Base-by-base conservation (phyloP, 805 yeast species). In the Hanseniaspora osmophila region DNA sequence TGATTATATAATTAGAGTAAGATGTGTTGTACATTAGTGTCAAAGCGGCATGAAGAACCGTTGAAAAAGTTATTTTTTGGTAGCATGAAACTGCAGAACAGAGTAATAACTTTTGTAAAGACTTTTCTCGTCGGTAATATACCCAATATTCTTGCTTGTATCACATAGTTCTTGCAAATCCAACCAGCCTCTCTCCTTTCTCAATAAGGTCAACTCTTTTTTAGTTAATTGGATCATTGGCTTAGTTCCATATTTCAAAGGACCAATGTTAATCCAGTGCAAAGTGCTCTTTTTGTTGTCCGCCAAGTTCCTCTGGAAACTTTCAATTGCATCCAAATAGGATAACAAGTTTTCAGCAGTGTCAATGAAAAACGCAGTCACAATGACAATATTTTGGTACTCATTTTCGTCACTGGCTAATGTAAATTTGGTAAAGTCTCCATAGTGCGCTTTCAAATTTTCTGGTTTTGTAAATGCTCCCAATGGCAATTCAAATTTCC, bases 261-360 rank as follows among this genome's bases (percentile, higher is more conserved):
- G 98, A 0, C 98, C 98, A 12, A 78, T 69, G 58, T 92, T 90
- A 50, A 90, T 75, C 97, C 97, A 90, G 13, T 65, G 65, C 17
- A 42, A 43, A 33, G 54, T 43, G 9, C 65, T 67, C 9, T 55
- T 54, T 10, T 22, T 22, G 7, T 4, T 22, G 27, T 68, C 62
- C 6, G 38, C 11, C 11, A 35, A 13, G 18, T 10, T 17, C 30
- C 41, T 42, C 18, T 46, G 43, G 33, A 80, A 54, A 10, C 59
- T 54, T 46, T 73, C 72, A 33, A 90, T 77, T 1, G 80, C 63
- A 45, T 80, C 81, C 45, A 90, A 61, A 60, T 88, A 88, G 37
- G 77, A 80, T 50, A 90, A 68, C 42, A 85, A 58, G 55, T 88
- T 84, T 54, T 85, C 94, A 0, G 96, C 96, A 0, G 97, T 90